Conservation (phyloP, 2,329 filamentous ascomycete species). For the Reticulascus tulasneorum region DNA sequence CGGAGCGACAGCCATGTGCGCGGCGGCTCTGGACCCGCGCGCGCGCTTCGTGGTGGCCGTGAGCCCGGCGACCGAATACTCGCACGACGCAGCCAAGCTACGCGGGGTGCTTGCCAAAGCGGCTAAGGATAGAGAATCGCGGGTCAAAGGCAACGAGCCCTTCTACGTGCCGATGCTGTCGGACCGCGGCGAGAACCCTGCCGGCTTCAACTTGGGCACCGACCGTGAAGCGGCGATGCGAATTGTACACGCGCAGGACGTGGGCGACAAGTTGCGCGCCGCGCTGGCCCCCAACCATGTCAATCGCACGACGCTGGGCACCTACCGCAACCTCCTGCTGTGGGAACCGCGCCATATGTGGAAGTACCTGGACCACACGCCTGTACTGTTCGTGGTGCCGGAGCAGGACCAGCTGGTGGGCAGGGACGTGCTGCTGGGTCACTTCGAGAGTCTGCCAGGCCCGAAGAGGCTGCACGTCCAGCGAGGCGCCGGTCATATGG, state of each 20-base stretch:
- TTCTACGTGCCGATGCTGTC: slow-evolving; percentile 31
- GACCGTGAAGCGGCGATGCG: slow-evolving; percentile 14
- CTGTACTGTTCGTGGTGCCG: slow-evolving; percentile 21
- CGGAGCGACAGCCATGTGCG: slow-evolving; percentile 19
- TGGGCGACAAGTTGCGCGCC: too few species aligned
- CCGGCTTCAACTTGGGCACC: slow-evolving; percentile 22
- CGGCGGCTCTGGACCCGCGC: slow-evolving; percentile 22
- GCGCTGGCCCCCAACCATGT: slow-evolving; percentile 17
- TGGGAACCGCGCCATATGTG: slow-evolving; percentile 16
- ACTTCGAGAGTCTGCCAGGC: too few species aligned
- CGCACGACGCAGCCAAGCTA: too few species aligned
- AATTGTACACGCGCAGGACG: slow-evolving; percentile 15
- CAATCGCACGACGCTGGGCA: slow-evolving; percentile 21
- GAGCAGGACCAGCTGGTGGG: slow-evolving; percentile 21
- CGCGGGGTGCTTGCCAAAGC: slow-evolving; percentile 22
- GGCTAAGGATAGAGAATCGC: slow-evolving; percentile 33
- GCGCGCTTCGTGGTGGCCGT: too few species aligned
- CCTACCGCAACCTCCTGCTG: slow-evolving; percentile 19
- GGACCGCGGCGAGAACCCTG: slow-evolving; percentile 29
- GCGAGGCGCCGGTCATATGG: too few species aligned
- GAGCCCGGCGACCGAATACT: too few species aligned
- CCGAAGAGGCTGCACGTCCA: too few species aligned
- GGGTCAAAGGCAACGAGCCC: slow-evolving; percentile 30
- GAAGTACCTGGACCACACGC: slow-evolving; percentile 13
- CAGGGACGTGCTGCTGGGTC: too few species aligned